A percentile compares a stretch with the other conserved stretches of the same genome.
Conservation (phyloP, 192 early-diverging fungal genomes). For the Pecoramyces ruminantium region DNA sequence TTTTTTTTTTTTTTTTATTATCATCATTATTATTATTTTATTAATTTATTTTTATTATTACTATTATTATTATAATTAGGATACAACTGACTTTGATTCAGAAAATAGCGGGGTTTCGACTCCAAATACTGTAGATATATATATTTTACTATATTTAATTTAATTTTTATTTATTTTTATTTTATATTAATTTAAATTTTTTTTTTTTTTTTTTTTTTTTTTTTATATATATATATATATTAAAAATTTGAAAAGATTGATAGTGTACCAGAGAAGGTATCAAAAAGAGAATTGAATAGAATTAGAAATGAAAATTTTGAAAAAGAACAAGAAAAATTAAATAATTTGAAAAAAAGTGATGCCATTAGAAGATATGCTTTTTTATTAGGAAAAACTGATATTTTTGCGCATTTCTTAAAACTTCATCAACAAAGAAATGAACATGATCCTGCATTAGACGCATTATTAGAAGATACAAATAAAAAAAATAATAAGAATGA, state of each 20-base stretch:
- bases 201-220: no score
- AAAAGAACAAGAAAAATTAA: neutral
- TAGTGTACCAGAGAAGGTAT: neutral
- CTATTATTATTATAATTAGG: neutral
- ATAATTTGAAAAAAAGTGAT: slow-evolving; percentile 8
- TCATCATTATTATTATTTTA: no score
- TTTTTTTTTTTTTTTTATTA: no score
- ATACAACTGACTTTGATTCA: neutral
- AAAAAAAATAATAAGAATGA: slow-evolving; percentile 13
- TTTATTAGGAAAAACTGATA: slow-evolving; percentile 39
- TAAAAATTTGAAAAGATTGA: neutral
- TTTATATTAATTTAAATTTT: no score
- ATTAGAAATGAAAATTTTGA: neutral
- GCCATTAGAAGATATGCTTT: slow-evolving; percentile 48
- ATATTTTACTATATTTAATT: no score
- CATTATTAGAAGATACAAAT: slow-evolving; percentile 8
- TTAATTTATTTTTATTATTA: no score
- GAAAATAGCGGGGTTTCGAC: neutral
- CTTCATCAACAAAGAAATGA: slow-evolving; percentile 20
- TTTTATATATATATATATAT: no score
- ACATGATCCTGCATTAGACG: neutral
- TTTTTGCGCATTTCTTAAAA: slow-evolving; percentile 43
- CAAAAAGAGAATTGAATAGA: neutral
- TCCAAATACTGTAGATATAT: neutral
- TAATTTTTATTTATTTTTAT: no score